Evolutionary conservation across 1,284 basidiomycete genomes (phyloP), one percentile per base, ranked within the genome.

Genomic region (Ganoderma multipileum): DNA sequence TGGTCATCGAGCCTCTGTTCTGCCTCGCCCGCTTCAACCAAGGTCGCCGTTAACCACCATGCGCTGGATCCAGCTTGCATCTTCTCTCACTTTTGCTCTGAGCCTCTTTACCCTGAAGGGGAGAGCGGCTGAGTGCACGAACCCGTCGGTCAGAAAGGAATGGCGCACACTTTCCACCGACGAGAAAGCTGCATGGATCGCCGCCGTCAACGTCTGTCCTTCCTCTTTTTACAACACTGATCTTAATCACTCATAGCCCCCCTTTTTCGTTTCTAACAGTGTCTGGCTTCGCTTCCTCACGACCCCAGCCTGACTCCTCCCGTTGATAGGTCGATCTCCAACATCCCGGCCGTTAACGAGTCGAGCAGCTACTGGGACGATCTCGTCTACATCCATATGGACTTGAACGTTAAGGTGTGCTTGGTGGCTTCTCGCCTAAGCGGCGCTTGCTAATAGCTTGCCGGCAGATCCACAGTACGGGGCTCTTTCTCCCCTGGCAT

Each of bases 401-500:
- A 81, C 54, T 69, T 81, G 36, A 80, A 79, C 64, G 73, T 72
- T 14, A 65, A 63, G 38, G 78, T 77, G 66, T 23, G 71, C 61
- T 26, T 5, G 18, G 14, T 9, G 41, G 12, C n/a, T 38, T 20
- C 28, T 18, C 59, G 33, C 30, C 12, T 30, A 38, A 42, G 64
- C 7, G 6, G 20, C 8, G 42, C 12, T 9, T 59, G 18, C n/a
- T 59, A 23, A 59, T 3, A 66, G 39, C 39, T 7, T 7, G 20
- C 23, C 36, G 9, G 14, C 41, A 81, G 80, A 81, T 82, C 23
- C 81, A 83, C 62, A 76, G 74, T 38, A 81, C 80, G 14, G 81
- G 79, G 3, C 66, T 78, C 11, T 83, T 83, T 72, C 75, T 82
- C 50, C 81, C 81, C 0, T 83, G 78, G 75, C 82, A 83, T 67